Evolutionary conservation across 2,329 filamentous ascomycete genomes (phyloP), one percentile per base, ranked within the genome.

Genomic region (Microsporum canis): DNA sequence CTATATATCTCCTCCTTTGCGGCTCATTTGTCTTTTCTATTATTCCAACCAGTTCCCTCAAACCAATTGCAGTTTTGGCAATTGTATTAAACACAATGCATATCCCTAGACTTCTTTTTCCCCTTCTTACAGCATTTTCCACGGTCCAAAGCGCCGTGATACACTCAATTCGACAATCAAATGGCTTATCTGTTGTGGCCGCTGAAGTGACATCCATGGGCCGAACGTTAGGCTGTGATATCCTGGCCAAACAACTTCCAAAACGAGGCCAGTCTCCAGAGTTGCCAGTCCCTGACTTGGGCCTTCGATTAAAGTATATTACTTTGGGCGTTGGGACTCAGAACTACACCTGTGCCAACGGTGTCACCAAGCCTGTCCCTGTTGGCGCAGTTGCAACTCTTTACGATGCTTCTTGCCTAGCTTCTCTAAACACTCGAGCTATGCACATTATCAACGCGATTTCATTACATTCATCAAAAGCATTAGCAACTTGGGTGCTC

Each of bases 311-410:
- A 57, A 71, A 77, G 61, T 73, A 77, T 63, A 68, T 81, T 57
- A 75, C 75, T 4, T 64, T 79, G 23, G 79, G 79, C 60, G 70
- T 73, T 29, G 79, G 79, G 43, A 79, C 76, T 10, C 78, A 81
- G 63, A 81, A 80, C 71, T 81, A 80, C 66, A 77, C 75, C 14
- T 81, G 79, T 64, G 57, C 65, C 1, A 60, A 68, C 5, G 63
- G 64, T 2, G 66, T 71, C 0, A 58, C 67, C 8, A 58, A 60
- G 0, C 78, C 79, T 12, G 62, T 66, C 12, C 66, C 76, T 6
- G 68, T 74, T 39, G 78, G 77, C 7, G 78, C 79, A 27, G 68
- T 75, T n/a, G 79, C 78, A 2, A 72, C 72, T 2, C 71, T 80
- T 2, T 76, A 76, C 63, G 75, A 79, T 47, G 74, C 67, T 8